Conservation (phyloP, 345 rosid species). For the Hypericum androsaemum region DNA sequence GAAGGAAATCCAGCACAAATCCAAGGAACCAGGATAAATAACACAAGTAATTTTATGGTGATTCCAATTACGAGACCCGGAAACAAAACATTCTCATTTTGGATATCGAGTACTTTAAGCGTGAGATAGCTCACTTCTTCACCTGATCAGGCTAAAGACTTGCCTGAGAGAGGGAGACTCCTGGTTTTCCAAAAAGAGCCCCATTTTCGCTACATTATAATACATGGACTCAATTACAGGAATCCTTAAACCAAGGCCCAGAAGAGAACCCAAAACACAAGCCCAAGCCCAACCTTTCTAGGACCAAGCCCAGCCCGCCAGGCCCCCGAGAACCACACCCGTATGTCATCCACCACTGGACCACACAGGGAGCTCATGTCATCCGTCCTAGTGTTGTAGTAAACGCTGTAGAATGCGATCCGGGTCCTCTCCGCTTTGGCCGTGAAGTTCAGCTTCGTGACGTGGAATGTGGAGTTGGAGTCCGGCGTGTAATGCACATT, state of each 20-base stretch:
- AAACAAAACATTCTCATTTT: too few species aligned
- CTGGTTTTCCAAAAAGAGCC: too few species aligned
- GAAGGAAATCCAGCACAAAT: too few species aligned
- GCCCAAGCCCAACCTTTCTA: conserved; percentile 4
- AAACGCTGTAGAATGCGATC: conserved; percentile 82
- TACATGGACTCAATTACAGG: too few species aligned
- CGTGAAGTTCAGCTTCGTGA: conserved; percentile 58
- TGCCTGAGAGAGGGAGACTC: too few species aligned
- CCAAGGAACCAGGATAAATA: too few species aligned
- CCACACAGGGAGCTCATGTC: conserved; percentile 98
- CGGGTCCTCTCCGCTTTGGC: conserved; percentile 82
- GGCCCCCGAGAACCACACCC: conserved; percentile 65
- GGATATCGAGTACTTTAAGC: too few species aligned
- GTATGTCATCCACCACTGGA: conserved; percentile 85
- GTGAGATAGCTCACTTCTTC: too few species aligned
- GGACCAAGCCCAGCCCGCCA: conserved; percentile 16
- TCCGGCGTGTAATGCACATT: conserved; percentile 67
- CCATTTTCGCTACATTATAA: too few species aligned
- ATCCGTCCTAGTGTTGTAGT: conserved; percentile 83
- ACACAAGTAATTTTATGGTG: too few species aligned
- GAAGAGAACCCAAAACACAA: conserved; percentile 21
- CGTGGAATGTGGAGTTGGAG: conserved; percentile 62
- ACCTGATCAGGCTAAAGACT: too few species aligned
- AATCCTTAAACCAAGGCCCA: conserved; percentile 20
- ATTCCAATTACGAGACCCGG: too few species aligned